Conservation (phyloP, 2,329 filamentous ascomycete species). For the Aureobasidium sp. region DNA sequence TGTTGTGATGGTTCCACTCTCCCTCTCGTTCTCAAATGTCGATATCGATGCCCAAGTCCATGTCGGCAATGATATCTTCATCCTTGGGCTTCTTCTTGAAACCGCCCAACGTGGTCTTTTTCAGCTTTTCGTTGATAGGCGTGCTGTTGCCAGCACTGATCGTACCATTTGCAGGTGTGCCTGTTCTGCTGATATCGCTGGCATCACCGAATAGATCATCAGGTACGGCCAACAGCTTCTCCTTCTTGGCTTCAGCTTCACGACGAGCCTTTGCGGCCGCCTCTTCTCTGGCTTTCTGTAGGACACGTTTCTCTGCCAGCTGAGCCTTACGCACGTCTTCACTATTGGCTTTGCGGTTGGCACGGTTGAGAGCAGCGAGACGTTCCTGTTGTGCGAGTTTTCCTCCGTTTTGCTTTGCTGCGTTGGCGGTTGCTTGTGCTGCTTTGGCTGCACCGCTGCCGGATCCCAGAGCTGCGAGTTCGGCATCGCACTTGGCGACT, state of each 20-base stretch:
- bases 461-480: constrained; percentile 51
- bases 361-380: constrained; percentile 71
- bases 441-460: constrained; percentile 43
- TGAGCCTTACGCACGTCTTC: constrained; percentile 88
- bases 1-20: not conserved
- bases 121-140: constrained; percentile 39
- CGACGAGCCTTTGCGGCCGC: constrained; percentile 43
- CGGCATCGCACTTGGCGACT: constrained; percentile 38
- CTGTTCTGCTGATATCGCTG: constrained; percentile 36
- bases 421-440: constrained; percentile 37
- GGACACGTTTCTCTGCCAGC: constrained; percentile 55
- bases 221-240: constrained; percentile 21
- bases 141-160: constrained; percentile 14
- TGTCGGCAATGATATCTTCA: constrained; percentile 75
- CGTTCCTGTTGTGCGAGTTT: constrained; percentile 61
- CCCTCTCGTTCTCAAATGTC: constrained; percentile 50
- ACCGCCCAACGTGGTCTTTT: constrained; percentile 28
- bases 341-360: constrained; percentile 76
- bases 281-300: constrained; percentile 41
- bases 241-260: constrained; percentile 27
- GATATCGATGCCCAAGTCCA: constrained; percentile 89
- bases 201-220: constrained; percentile 40
- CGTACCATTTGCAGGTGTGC: constrained; percentile 39
- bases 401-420: constrained; percentile 41
- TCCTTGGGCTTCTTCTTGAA: constrained; percentile 65